These are phyloP conservation scores for Elsinoe fawcettii DNA, from an alignment of 2,329 filamentous ascomycete genomes.

Conservation along the genomic window DNA sequence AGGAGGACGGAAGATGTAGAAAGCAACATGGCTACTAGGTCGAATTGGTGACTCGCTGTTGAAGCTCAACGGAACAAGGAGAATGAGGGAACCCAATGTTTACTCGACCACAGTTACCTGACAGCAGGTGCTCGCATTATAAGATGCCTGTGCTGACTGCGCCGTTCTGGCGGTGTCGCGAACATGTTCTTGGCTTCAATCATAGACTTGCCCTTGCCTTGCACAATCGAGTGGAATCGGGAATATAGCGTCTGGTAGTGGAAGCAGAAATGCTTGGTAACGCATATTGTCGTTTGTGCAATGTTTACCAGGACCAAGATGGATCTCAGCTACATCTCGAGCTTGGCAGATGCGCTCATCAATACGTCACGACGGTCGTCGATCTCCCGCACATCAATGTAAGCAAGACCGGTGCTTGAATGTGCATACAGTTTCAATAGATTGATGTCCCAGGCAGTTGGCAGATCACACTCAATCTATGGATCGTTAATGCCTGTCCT, in stretches of 20 bases:
- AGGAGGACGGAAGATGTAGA: background rate
- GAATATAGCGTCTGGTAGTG: background rate
- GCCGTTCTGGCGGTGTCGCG: constrained; percentile 9
- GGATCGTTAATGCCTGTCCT: constrained; percentile 6
- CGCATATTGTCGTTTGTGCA: background rate
- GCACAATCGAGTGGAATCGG: constrained; percentile 2
- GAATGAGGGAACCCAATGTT: background rate
- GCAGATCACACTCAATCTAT: background rate
- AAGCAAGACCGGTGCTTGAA: background rate
- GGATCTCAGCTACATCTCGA: background rate
- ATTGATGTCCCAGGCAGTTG: constrained; percentile 1
- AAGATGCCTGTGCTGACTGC: background rate
- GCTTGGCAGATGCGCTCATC: constrained; percentile 12
- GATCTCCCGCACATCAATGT: constrained; percentile 8
- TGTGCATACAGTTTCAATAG: constrained; percentile 6
- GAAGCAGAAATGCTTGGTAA: constrained; percentile 8
- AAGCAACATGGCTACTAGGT: background rate
- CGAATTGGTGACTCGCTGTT: background rate
- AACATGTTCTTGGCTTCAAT: constrained; percentile 9
- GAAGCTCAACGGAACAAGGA: background rate
- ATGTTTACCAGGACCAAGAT: constrained; percentile 4
- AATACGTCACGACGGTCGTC: constrained; percentile 11
- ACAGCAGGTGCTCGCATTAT: background rate
- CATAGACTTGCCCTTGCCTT: constrained; percentile 3
- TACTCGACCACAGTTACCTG: background rate